A percentile compares a stretch with the other conserved stretches of the same genome.
Evolutionary conservation across 2,329 filamentous ascomycete species (phyloP).

Genomic region (Thermothelomyces thermophilus): DNA sequence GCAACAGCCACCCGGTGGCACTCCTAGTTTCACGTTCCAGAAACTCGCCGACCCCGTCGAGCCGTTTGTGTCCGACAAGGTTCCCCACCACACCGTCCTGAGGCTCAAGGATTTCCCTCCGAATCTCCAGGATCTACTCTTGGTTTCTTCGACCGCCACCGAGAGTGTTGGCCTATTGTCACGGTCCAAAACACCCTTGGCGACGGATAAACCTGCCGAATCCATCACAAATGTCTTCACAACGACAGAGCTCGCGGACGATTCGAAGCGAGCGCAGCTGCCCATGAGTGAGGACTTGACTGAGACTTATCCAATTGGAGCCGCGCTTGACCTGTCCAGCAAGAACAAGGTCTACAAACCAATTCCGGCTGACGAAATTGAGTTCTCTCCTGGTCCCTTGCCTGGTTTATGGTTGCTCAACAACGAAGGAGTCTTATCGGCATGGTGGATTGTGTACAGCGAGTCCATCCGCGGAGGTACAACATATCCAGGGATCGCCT

Average conservation of each 20-base stretch:
- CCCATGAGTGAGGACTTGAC: constrained; percentile 61
- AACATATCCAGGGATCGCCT: constrained; percentile 64
- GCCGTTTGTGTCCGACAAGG: constrained; percentile 58
- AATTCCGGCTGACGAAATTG: constrained; percentile 68
- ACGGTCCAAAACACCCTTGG: constrained; percentile 62
- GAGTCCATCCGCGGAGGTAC: constrained; percentile 72
- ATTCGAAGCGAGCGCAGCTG: constrained; percentile 67
- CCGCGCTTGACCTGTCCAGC: constrained; percentile 76
- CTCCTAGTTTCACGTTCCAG: constrained; percentile 60
- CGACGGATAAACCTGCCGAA: constrained; percentile 52
- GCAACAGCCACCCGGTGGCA: constrained; percentile 42
- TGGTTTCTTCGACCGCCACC: constrained; percentile 74
- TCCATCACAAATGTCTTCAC: constrained; percentile 63
- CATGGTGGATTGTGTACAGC: constrained; percentile 90
- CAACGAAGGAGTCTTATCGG: constrained; percentile 74
- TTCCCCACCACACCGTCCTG: constrained; percentile 70
- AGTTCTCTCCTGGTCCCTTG: constrained; percentile 71
- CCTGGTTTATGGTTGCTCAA: constrained; percentile 82
- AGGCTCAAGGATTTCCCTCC: constrained; percentile 76
- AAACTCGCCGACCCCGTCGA: constrained; percentile 69
- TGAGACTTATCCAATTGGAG: constrained; percentile 73
- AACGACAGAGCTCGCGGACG: constrained; percentile 63
- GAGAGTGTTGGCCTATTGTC: constrained; percentile 74
- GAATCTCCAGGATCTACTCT: constrained; percentile 70
- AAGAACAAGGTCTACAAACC: constrained; percentile 73